These are phyloP conservation scores for Diaporthe citri DNA, from an alignment of 2,329 filamentous ascomycete genomes.

Conservation along the genomic window DNA sequence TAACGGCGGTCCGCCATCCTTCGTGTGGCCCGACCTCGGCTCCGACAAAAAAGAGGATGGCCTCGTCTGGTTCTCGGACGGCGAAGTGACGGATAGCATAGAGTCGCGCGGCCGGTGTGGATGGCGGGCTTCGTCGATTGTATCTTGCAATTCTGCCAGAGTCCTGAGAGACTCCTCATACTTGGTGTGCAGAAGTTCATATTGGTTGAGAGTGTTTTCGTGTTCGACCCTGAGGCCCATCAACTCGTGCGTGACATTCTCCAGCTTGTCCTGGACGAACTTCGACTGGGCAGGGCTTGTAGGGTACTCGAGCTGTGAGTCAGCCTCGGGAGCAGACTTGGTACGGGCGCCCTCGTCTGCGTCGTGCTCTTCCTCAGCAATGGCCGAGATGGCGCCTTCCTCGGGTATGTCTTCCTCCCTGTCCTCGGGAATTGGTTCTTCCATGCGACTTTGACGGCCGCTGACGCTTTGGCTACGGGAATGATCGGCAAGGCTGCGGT, in stretches of 20 bases:
- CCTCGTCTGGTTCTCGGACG: conserved; percentile 63
- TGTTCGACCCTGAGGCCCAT: conserved; percentile 92
- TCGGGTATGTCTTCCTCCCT: conserved; percentile 56
- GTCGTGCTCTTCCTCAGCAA: conserved; percentile 47
- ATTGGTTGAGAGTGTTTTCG: conserved; percentile 84
- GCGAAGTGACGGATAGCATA: conserved; percentile 65
- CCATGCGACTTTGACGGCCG: conserved; percentile 66
- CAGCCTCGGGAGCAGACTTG: conserved; percentile 41
- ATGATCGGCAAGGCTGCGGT: conserved; percentile 60
- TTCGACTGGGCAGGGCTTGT: conserved; percentile 83
- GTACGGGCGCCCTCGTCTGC: conserved; percentile 52
- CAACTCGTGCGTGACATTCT: conserved; percentile 90
- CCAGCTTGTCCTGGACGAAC: conserved; percentile 92
- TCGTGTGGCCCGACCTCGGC: conserved; percentile 77
- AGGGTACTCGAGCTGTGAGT: conserved; percentile 55
- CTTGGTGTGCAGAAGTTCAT: conserved; percentile 84
- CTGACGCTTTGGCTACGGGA: conserved; percentile 67
- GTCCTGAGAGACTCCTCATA: conserved; percentile 90
- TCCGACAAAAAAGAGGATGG: conserved; percentile 90
- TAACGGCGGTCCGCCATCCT: conserved; percentile 75
- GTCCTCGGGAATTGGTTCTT: conserved; percentile 67
- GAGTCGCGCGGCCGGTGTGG: conserved; percentile 67
- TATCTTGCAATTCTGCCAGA: conserved; percentile 87
- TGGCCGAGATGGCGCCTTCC: conserved; percentile 38
- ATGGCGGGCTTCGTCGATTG: conserved; percentile 82